Evolutionary conservation across 2,329 filamentous ascomycete species (phyloP).

Genomic region (Microascus cirrosus): DNA sequence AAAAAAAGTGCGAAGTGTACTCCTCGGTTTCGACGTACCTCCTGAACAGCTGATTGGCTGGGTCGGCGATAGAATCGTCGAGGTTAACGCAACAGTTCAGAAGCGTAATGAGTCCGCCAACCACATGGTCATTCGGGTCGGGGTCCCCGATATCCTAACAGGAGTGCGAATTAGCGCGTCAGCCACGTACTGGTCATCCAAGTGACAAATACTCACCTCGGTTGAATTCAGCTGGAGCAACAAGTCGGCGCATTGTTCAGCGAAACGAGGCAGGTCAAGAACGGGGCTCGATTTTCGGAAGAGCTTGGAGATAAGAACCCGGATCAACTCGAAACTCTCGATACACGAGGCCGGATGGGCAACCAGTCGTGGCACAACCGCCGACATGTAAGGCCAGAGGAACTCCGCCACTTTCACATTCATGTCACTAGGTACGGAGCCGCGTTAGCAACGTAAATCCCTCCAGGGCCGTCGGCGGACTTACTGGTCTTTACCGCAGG

Average conservation of each 20-base stretch:
- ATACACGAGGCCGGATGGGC: constrained; percentile 22
- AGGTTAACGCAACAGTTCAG: constrained; percentile 14
- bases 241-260: constrained; percentile 16
- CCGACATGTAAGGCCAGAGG: constrained; percentile 33
- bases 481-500: constrained; percentile 1
- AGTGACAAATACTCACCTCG: constrained; percentile 19
- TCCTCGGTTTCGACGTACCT: neutral
- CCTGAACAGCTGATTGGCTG: neutral
- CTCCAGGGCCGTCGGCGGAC: neutral
- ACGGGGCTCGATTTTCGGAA: neutral
- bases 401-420: constrained; percentile 10
- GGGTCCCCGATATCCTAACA: constrained; percentile 2
- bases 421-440: neutral
- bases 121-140: constrained; percentile 15
- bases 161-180: constrained; percentile 2
- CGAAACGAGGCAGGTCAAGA: constrained; percentile 12
- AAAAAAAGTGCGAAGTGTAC: neutral
- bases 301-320: constrained; percentile 16
- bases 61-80: constrained; percentile 6
- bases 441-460: neutral
- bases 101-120: constrained; percentile 23
- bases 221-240: constrained; percentile 26
- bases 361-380: constrained; percentile 23
- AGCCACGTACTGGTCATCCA: neutral
- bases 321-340: constrained; percentile 31